These are phyloP conservation scores for Mycosphaerella arachidis DNA, from an alignment of 2,329 filamentous ascomycete species.

Conservation along the genomic window DNA sequence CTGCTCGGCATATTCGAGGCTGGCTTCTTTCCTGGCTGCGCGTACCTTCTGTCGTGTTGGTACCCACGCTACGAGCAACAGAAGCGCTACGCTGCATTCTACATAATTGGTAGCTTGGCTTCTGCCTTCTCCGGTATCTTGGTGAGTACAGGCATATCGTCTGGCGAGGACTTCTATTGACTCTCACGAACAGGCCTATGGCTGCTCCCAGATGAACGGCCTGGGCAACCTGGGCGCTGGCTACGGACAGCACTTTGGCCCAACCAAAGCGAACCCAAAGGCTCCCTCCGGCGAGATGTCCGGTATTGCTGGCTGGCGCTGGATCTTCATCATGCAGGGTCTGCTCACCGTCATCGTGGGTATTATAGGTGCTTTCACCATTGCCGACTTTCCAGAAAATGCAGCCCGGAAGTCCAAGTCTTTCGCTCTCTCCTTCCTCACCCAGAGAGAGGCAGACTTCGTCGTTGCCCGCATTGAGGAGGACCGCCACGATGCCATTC, in stretches of 20 bases:
- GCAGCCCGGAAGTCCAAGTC: conserved; percentile 36
- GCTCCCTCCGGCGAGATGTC: conserved; percentile 25
- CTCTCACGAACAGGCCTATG: conserved; percentile 22
- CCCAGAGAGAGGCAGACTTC: conserved; percentile 43
- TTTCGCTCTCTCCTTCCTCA: conserved; percentile 41
- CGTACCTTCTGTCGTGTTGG: conserved; percentile 67
- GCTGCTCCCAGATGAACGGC: conserved; percentile 44
- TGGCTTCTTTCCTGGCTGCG: conserved; percentile 50
- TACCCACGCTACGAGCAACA: conserved; percentile 36
- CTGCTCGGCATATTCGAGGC: conserved; percentile 61
- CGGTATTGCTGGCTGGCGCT: conserved; percentile 43
- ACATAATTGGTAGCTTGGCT: conserved; percentile 46
- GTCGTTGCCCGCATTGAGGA: conserved; percentile 49
- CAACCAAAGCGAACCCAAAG: conserved; percentile 27
- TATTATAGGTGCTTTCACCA: conserved; percentile 38
- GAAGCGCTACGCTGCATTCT: conserved; percentile 43
- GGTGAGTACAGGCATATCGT: background rate
- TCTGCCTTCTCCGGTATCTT: conserved; percentile 47
- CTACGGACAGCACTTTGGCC: conserved; percentile 33
- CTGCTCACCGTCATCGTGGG: conserved; percentile 40
- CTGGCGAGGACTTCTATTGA: too few relatives aligned
- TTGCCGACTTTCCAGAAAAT: conserved; percentile 43
- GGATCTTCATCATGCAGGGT: conserved; percentile 44
- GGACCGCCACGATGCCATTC: conserved; percentile 50
- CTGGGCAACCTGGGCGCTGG: conserved; percentile 34